A percentile compares a stretch with the other conserved stretches of the same genome.
Conservation (phyloP, 2,329 filamentous ascomycete species). For the Emergomyces pasteurianus region DNA sequence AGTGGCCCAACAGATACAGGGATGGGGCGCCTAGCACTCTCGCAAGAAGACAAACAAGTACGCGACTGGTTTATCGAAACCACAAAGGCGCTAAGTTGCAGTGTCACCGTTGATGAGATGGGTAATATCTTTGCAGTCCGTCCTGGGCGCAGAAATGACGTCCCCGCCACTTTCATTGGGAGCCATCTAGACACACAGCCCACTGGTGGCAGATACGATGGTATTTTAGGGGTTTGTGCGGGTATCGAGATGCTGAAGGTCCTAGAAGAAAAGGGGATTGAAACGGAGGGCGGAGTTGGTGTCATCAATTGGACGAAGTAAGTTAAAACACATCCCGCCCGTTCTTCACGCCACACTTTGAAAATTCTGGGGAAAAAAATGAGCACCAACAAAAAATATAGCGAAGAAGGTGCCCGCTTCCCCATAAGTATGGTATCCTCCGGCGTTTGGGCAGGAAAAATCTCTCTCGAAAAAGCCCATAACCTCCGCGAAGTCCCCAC, state of each 20-base stretch:
- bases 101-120: conserved; percentile 59
- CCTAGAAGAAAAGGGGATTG: conserved; percentile 53
- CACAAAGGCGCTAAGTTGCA: conserved; percentile 52
- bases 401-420: conserved; percentile 71
- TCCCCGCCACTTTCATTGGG: conserved; percentile 42
- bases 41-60: conserved; percentile 57
- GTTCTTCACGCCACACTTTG: conserved; percentile 14
- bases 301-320: conserved; percentile 70
- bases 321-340: conserved; percentile 5
- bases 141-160: conserved; percentile 45
- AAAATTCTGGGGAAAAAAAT: conserved; percentile 19
- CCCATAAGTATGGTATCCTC: conserved; percentile 63
- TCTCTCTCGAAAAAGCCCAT: conserved; percentile 51
- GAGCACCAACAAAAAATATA: conserved; percentile 19
- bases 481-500: conserved; percentile 48
- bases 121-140: conserved; percentile 70
- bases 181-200: conserved; percentile 40
- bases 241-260: conserved; percentile 61
- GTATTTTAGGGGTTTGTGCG: conserved; percentile 61
- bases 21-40: conserved; percentile 63
- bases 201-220: conserved; percentile 34
- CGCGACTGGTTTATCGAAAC: conserved; percentile 65
- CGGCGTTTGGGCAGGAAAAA: conserved; percentile 63
- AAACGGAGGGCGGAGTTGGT: conserved; percentile 60
- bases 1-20: conserved; percentile 51